A percentile compares a stretch with the other conserved stretches of the same genome.
Evolutionary conservation across 345 rosid genomes (phyloP).

Genomic region (Eucalyptus cloeziana): DNA sequence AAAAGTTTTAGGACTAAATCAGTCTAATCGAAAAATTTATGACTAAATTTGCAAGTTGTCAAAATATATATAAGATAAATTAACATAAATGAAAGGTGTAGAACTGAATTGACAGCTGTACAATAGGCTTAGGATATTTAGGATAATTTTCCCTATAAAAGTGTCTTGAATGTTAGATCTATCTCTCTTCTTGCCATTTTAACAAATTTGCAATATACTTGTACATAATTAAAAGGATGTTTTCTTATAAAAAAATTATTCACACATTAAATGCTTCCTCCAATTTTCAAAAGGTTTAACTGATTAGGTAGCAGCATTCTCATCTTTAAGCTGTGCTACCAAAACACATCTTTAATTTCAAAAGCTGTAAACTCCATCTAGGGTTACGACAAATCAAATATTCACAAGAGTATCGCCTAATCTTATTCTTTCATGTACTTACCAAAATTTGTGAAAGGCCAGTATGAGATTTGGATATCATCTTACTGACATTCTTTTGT

Average conservation of each 20-base stretch:
- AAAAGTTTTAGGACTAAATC: no score
- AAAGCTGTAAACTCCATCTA: neutral
- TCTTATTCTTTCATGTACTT: neutral
- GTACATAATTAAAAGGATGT: neutral
- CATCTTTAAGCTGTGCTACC: neutral
- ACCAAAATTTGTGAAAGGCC: neutral
- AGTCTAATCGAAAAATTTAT: fast-evolving
- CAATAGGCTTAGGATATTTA: no score
- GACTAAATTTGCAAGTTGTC: neutral
- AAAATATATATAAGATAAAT: no score
- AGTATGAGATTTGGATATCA: neutral
- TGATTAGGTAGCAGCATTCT: neutral
- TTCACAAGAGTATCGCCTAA: neutral
- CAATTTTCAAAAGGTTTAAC: neutral
- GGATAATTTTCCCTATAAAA: neutral
- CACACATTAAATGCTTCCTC: neutral
- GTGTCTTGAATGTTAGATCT: neutral
- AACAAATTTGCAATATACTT: neutral
- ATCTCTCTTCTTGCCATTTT: neutral
- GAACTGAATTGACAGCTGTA: neutral
- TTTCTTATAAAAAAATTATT: neutral
- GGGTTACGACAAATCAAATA: neutral
- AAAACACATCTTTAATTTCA: neutral
- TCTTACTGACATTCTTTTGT: neutral
- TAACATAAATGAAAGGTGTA: no score